Percentiles rank a stretch among this genome's conserved stretches.
Evolutionary conservation across 2,329 filamentous ascomycete species (phyloP).

Genomic region (Neurospora crassa): DNA sequence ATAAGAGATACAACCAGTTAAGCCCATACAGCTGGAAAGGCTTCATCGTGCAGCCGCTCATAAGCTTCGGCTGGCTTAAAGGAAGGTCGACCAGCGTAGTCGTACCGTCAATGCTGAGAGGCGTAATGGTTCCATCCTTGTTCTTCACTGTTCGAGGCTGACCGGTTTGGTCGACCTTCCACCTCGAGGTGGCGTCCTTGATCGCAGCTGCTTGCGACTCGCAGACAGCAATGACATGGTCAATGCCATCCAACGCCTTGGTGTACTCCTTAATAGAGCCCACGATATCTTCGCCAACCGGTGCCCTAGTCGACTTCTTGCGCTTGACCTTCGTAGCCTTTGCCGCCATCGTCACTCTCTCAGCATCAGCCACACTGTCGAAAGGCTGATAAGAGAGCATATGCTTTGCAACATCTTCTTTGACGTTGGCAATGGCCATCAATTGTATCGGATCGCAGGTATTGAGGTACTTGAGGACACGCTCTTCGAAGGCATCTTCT

Average conservation of each 20-base stretch:
- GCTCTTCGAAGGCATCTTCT: slow-evolving; percentile 16
- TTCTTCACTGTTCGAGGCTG: slow-evolving; percentile 24
- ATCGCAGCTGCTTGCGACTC: slow-evolving; percentile 56
- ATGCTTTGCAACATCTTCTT: slow-evolving; percentile 56
- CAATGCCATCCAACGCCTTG: slow-evolving; percentile 71
- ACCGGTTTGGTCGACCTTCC: slow-evolving; percentile 41
- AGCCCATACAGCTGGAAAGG: slow-evolving; percentile 90
- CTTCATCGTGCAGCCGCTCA: slow-evolving; percentile 74
- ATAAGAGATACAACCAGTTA: slow-evolving; percentile 87
- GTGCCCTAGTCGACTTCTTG: slow-evolving; percentile 35
- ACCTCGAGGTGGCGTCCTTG: slow-evolving; percentile 35
- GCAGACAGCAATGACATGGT: slow-evolving; percentile 69
- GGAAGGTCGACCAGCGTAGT: slow-evolving; percentile 31
- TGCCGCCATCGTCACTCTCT: slow-evolving; percentile 48
- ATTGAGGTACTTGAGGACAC: slow-evolving; percentile 74
- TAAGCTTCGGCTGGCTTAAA: slow-evolving; percentile 60
- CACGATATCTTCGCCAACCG: slow-evolving; percentile 43
- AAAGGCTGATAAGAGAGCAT: slow-evolving; percentile 73
- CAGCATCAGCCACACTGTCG: slow-evolving; percentile 51
- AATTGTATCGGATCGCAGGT: slow-evolving; percentile 65
- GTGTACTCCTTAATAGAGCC: slow-evolving; percentile 59
- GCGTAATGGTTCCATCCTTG: slow-evolving; percentile 30
- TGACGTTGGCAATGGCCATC: slow-evolving; percentile 69
- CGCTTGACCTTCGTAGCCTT: slow-evolving; percentile 38
- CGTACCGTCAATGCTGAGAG: slow-evolving; percentile 25